phyloP scores from a whole-genome alignment of 2,329 filamentous ascomycete genomes.

The Colletotrichum simmondsii region DNA sequence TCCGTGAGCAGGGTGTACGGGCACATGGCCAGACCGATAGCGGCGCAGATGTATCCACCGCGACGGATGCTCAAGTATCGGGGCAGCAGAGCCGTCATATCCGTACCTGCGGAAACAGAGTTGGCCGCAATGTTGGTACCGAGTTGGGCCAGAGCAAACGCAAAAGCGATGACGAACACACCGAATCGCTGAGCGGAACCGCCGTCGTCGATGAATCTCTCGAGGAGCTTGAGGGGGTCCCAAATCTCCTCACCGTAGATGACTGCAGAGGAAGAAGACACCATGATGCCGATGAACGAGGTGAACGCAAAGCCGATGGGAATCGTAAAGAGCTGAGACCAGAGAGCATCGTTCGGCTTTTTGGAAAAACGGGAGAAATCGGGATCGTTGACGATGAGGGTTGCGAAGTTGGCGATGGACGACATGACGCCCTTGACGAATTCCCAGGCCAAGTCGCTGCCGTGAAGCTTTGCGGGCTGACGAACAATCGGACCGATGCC shows the following conservation, averaged over 20 bases:
- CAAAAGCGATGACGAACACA: slow-evolving; percentile 77
- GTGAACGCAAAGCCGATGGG: slow-evolving; percentile 80
- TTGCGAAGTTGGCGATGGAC: slow-evolving; percentile 90
- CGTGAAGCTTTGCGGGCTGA: slow-evolving; percentile 71
- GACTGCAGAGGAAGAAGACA: slow-evolving; percentile 77
- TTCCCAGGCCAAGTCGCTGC: slow-evolving; percentile 80
- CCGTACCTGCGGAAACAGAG: slow-evolving; percentile 84
- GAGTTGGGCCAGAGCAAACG: slow-evolving; percentile 82
- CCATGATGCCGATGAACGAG: slow-evolving; percentile 85
- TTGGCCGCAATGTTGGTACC: slow-evolving; percentile 92
- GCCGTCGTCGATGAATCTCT: slow-evolving; percentile 75
- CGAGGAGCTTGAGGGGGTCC: slow-evolving; percentile 77
- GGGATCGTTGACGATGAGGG: slow-evolving; percentile 83
- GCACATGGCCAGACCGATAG: slow-evolving; percentile 85
- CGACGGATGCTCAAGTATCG: slow-evolving; percentile 87
- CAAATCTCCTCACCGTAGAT: slow-evolving; percentile 75
- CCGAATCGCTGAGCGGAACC: slow-evolving; percentile 77
- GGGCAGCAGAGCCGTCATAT: slow-evolving; percentile 83
- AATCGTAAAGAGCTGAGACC: slow-evolving; percentile 83
- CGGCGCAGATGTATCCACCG: slow-evolving; percentile 86
- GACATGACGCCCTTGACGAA: slow-evolving; percentile 89
- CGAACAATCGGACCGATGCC: slow-evolving; percentile 86
- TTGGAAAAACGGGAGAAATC: slow-evolving; percentile 87
- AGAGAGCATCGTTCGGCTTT: slow-evolving; percentile 80
- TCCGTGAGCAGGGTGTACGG: slow-evolving; percentile 82